A percentile compares a stretch with the other conserved stretches of the same genome.
Conservation (phyloP, 768 basidiomycete genomes). For the Serendipita vermifera region DNA sequence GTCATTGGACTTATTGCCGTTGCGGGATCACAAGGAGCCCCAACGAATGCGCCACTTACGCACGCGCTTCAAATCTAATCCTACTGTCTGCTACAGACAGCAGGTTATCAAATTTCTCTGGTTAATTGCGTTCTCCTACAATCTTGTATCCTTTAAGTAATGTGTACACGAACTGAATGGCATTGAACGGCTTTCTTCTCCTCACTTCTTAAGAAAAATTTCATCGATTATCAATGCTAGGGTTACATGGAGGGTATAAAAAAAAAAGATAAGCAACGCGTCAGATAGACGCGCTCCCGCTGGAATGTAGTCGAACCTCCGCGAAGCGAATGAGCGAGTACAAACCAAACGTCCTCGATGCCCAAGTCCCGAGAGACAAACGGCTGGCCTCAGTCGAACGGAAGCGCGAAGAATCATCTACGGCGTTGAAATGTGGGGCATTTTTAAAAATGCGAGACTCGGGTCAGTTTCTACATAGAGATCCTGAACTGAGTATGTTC, state of each 20-base stretch:
- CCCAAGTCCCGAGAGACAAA: neutral
- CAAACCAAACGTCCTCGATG: constrained; percentile 8
- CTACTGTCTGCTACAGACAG: neutral
- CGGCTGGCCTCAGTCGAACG: constrained; percentile 9
- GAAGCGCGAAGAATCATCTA: constrained; percentile 9
- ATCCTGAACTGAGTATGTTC: constrained; percentile 11
- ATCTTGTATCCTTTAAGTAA: too few species aligned
- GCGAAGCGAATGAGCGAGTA: neutral
- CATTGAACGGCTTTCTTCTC: too few species aligned
- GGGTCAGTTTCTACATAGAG: constrained; percentile 10
- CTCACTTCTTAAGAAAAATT: too few species aligned
- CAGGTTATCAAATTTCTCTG: neutral
- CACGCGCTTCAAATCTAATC: neutral
- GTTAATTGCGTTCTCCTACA: too few species aligned
- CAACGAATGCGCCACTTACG: neutral
- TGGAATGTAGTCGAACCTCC: neutral
- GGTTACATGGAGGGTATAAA: constrained; percentile 7
- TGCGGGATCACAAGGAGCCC: neutral
- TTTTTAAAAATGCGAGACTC: constrained; percentile 9
- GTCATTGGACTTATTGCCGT: constrained; percentile 6
- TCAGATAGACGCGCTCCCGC: constrained; percentile 10
- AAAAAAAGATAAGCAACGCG: constrained; percentile 9
- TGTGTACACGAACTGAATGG: too few species aligned
- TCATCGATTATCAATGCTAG: neutral
- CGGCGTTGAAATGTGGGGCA: constrained; percentile 9